Base-by-base conservation (phyloP, 2,329 filamentous ascomycete species). In the Grosmannia penicillata region DNA sequence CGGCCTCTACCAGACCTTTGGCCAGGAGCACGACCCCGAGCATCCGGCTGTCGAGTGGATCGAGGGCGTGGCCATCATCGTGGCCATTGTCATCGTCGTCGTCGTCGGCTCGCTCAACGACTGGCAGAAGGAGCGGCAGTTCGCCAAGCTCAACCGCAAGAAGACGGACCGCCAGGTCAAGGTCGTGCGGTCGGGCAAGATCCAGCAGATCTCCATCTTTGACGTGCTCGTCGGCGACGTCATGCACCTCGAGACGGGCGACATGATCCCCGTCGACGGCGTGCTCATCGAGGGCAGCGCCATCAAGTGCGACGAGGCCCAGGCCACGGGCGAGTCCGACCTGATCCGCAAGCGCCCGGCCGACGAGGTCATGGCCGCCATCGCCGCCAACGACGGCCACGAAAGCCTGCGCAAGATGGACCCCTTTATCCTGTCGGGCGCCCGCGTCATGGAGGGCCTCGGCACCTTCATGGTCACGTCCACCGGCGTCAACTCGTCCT, bases 361-460 rank as follows among this genome's bases (percentile, higher is more conserved):
- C 29, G 76, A 82, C 35, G 77, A 82, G 19, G 82, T 83, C 17
- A 80, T 67, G 50, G 64, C 66, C 17, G 78, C 78, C 21, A 81
- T 86, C 48, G 64, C 66, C 17, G 77, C 77, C 21, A 81, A 86
- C 48, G 72, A 82, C 48, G 74, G 71, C 45, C 64, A 73, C 47
- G 70, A 78, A 30, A 65, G 65, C 33, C 63, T 78, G 19, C 78
- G 73, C 60, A 85, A 85, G 56, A 69, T 85, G 57, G 82, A 87
- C 46, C 81, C 81, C 0, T 84, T 87, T 48, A 83, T 95, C 49
- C 82, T 93, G 48, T 94, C 86, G 23, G 87, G 81, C 24, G 70
- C 76, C 37, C 80, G 80, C 45, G 78, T 85, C 41, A 78, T 84
- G 59, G 80, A 85, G 53, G 81, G 81, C 32, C 72, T 84, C 8